Percentiles rank a stretch among this genome's conserved stretches.
phyloP scores from a whole-genome alignment of 345 rosid genomes.

The Eucalyptus marginata region DNA sequence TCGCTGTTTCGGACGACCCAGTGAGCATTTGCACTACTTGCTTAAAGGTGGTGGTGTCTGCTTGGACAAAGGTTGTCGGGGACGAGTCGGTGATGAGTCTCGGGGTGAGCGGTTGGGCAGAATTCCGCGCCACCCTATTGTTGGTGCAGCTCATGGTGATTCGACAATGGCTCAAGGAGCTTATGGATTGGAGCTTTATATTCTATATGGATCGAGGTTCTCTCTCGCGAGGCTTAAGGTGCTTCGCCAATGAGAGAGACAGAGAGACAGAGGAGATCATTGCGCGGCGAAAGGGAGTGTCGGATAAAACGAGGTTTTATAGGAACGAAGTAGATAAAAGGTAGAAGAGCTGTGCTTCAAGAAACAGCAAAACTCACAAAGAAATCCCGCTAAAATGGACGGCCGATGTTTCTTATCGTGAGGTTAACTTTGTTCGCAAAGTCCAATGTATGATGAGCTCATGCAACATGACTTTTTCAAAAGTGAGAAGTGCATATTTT shows the following conservation, averaged over 20 bases:
- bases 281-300: no score
- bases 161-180: not conserved
- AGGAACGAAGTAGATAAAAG: not conserved
- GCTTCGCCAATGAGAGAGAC: not conserved
- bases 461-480: not conserved
- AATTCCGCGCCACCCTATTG: not conserved
- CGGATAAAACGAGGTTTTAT: not conserved
- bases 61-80: conserved; percentile 35
- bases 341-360: not conserved
- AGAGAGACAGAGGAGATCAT: not conserved
- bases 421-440: not conserved
- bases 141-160: not conserved
- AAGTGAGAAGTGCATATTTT: not conserved
- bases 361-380: not conserved
- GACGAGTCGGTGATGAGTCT: conserved; percentile 34
- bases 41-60: conserved; percentile 23
- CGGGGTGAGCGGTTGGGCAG: conserved; percentile 13
- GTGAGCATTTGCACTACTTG: conserved; percentile 40
- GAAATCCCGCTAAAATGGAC: not conserved
- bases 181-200: not conserved
- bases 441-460: not conserved
- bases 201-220: not conserved
- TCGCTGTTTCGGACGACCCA: conserved; percentile 12
- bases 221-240: not conserved
- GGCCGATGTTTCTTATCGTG: not conserved